Conservation (phyloP, 768 basidiomycete species). For the Hemileccinum rubropunctum region DNA sequence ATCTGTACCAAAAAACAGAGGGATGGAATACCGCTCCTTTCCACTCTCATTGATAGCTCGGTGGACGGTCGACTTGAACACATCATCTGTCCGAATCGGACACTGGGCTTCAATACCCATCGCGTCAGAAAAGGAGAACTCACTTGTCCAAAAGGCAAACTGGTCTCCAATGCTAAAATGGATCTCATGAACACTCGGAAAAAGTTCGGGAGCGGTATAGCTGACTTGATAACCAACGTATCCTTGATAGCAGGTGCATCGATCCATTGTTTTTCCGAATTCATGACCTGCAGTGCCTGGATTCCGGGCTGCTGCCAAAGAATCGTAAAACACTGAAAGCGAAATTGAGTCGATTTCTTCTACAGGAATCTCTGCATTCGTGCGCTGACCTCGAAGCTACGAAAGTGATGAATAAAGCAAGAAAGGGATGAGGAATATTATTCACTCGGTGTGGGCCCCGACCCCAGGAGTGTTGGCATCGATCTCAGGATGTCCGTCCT, state of each 20-base stretch:
- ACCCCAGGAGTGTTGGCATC: constrained; percentile 75
- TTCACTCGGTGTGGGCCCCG: constrained; percentile 76
- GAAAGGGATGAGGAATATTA: not conserved
- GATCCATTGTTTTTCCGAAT: constrained; percentile 76
- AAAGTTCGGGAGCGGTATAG: not conserved
- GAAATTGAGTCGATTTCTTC: not conserved
- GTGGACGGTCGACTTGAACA: constrained; percentile 90
- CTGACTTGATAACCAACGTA: constrained; percentile 85
- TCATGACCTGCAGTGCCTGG: constrained; percentile 80
- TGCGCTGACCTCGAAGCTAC: constrained; percentile 42
- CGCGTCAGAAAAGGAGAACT: constrained; percentile 11
- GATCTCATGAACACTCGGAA: constrained; percentile 23
- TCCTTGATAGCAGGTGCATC: constrained; percentile 74
- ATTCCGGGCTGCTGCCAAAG: constrained; percentile 76
- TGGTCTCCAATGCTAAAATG: constrained; percentile 75
- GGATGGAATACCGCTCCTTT: constrained; percentile 74
- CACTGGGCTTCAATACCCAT: not conserved
- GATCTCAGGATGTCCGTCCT: constrained; percentile 43
- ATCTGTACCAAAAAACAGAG: constrained; percentile 88
- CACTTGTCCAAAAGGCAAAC: constrained; percentile 88
- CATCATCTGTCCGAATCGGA: constrained; percentile 53
- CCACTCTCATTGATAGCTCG: constrained; percentile 79
- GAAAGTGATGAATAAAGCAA: not conserved
- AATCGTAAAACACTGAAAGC: constrained; percentile 75
- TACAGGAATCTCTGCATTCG: not conserved